A percentile compares a stretch with the other conserved stretches of the same genome.
phyloP scores from a whole-genome alignment of 2,329 filamentous ascomycete genomes.

The Neofusicoccum sp. region DNA sequence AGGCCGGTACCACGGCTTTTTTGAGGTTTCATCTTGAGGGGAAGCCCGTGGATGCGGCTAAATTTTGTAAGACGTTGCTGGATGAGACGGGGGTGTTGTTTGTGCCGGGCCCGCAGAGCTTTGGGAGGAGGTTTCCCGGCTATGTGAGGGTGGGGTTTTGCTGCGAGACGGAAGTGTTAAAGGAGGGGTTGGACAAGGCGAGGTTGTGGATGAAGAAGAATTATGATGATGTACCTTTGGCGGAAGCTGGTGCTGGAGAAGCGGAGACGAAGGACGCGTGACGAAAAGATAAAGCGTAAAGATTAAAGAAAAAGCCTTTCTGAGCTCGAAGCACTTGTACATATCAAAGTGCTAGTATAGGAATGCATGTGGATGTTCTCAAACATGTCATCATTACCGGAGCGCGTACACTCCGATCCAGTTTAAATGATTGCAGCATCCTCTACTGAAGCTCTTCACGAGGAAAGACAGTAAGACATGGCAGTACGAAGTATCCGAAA shows the following conservation, averaged over 20 bases:
- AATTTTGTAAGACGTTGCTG: slow-evolving; percentile 67
- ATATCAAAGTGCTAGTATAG: too few species aligned
- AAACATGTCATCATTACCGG: too few species aligned
- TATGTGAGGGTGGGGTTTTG: slow-evolving; percentile 78
- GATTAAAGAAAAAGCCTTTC: neutral
- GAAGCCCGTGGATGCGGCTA: slow-evolving; percentile 66
- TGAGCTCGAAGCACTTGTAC: too few species aligned
- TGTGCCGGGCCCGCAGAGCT: slow-evolving; percentile 70
- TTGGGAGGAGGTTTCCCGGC: slow-evolving; percentile 70
- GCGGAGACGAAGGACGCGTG: slow-evolving; percentile 6
- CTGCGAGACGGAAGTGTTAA: slow-evolving; percentile 66
- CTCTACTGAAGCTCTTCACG: too few species aligned
- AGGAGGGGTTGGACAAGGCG: slow-evolving; percentile 60
- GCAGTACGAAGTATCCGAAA: too few species aligned
- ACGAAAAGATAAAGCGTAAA: neutral
- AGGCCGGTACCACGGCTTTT: slow-evolving; percentile 77
- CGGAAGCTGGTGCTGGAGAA: too few species aligned
- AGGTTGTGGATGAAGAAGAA: slow-evolving; percentile 56
- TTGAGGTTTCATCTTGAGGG: slow-evolving; percentile 64
- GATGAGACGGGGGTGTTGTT: slow-evolving; percentile 71
- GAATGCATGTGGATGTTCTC: too few species aligned
- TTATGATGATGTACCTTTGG: slow-evolving; percentile 51
- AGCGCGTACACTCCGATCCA: too few species aligned
- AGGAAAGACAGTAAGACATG: too few species aligned
- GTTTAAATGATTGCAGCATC: too few species aligned